Evolutionary conservation across 371 early-diverging fungal genomes (phyloP).

Genomic region (Synchytrium microbalum): DNA sequence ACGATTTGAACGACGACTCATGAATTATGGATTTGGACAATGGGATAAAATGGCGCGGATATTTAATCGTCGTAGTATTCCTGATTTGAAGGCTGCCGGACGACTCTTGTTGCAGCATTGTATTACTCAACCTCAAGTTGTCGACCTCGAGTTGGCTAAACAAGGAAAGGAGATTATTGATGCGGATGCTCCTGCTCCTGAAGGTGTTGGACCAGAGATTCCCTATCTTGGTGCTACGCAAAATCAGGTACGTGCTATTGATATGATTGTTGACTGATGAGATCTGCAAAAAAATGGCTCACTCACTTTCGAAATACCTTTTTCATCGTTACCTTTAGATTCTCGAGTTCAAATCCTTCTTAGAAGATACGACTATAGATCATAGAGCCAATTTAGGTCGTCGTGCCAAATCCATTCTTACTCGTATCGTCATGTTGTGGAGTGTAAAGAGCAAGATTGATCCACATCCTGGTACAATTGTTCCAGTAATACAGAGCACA

Average conservation of each 20-base stretch:
- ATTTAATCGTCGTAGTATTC: neutral
- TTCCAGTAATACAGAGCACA: constrained; percentile 48
- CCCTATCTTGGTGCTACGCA: constrained; percentile 56
- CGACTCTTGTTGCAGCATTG: constrained; percentile 10
- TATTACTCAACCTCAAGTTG: neutral
- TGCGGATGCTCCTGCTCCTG: neutral
- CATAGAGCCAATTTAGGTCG: constrained; percentile 64
- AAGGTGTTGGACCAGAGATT: constrained; percentile 28
- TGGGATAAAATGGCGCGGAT: constrained; percentile 55
- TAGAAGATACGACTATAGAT: constrained; percentile 59
- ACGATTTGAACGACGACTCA: constrained; percentile 70
- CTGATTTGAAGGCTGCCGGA: constrained; percentile 6
- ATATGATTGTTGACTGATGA: neutral
- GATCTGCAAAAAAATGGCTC: neutral
- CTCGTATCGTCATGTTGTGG: constrained; percentile 68
- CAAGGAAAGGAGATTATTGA: constrained; percentile 9
- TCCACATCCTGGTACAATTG: constrained; percentile 33
- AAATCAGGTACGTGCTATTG: constrained; percentile 33
- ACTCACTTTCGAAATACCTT: no score
- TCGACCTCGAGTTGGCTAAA: constrained; percentile 14
- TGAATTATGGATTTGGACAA: constrained; percentile 70
- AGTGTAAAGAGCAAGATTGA: constrained; percentile 56
- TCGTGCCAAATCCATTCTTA: constrained; percentile 63
- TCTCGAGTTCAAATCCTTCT: constrained; percentile 56
- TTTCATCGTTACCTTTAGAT: neutral